A percentile compares a stretch with the other conserved stretches of the same genome.
These are phyloP conservation scores for Elsinoe batatas DNA, from an alignment of 2,329 filamentous ascomycete genomes.

Conservation along the genomic window DNA sequence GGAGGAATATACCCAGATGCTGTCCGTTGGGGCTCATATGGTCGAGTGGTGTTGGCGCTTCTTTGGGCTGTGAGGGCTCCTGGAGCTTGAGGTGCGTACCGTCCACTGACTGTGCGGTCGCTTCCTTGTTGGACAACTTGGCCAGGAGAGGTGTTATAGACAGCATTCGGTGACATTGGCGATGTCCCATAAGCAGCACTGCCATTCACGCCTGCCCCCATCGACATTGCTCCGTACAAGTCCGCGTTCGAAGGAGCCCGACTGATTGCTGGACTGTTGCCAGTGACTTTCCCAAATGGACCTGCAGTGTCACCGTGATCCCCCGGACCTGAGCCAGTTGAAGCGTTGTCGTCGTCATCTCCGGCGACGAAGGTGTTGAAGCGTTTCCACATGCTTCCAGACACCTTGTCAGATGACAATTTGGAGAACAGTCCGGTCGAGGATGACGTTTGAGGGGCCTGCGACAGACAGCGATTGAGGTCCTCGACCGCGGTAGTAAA, in stretches of 20 bases:
- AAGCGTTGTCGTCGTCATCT: constrained; percentile 64
- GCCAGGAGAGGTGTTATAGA: constrained; percentile 22
- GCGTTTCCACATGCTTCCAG: constrained; percentile 77
- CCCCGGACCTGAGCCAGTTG: constrained; percentile 47
- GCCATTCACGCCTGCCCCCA: constrained; percentile 21
- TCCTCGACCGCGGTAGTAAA: constrained; percentile 74
- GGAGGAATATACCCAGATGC: constrained; percentile 4
- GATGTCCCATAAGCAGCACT: neutral
- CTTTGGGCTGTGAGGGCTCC: constrained; percentile 11
- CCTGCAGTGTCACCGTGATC: constrained; percentile 49
- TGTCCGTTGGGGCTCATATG: constrained; percentile 15
- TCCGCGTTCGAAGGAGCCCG: constrained; percentile 61
- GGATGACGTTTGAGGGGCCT: constrained; percentile 62
- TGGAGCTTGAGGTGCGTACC: constrained; percentile 15
- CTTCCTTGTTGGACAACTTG: neutral
- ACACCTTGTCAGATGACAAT: constrained; percentile 91
- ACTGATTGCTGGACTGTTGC: constrained; percentile 44
- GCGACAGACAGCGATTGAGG: constrained; percentile 69
- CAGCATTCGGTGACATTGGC: constrained; percentile 18
- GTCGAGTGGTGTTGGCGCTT: constrained; percentile 8
- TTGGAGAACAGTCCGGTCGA: constrained; percentile 86
- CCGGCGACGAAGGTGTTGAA: constrained; percentile 96
- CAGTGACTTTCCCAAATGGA: constrained; percentile 72
- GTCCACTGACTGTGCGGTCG: constrained; percentile 12
- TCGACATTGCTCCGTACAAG: constrained; percentile 51